These are phyloP conservation scores for Stagonosporopsis chrysanthemi DNA, from an alignment of 2,329 filamentous ascomycete genomes.

Conservation along the genomic window DNA sequence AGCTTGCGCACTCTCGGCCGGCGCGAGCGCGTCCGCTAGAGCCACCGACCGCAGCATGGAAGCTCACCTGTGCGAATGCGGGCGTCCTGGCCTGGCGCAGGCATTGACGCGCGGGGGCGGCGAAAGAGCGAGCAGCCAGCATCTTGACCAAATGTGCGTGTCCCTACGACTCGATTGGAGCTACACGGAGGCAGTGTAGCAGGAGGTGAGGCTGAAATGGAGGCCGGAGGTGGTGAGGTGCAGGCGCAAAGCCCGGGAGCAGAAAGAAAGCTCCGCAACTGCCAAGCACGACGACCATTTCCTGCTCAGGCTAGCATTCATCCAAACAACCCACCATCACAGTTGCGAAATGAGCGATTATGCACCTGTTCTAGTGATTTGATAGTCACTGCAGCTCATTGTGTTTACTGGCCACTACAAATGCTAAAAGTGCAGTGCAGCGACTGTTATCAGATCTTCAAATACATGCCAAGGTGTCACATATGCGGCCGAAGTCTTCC, in stretches of 20 bases:
- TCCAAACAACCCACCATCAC: constrained; percentile 3
- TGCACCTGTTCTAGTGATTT: background rate
- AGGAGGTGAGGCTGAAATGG: constrained; percentile 29
- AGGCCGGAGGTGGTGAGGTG: constrained; percentile 32
- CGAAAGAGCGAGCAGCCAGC: constrained; percentile 82
- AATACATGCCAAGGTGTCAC: constrained; percentile 17
- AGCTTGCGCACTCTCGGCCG: constrained; percentile 2
- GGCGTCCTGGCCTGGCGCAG: constrained; percentile 68
- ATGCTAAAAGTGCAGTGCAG: background rate
- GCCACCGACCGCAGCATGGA: constrained; percentile 9
- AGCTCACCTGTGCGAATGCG: constrained; percentile 65
- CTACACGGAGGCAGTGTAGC: constrained; percentile 43
- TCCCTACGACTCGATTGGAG: constrained; percentile 43
- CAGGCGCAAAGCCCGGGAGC: constrained; percentile 34
- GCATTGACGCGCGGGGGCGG: constrained; percentile 80
- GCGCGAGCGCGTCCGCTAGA: background rate
- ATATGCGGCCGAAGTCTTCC: constrained; percentile 13
- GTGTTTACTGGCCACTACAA: background rate
- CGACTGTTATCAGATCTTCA: constrained; percentile 12
- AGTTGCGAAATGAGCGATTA: background rate
- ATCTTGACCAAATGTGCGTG: constrained; percentile 63
- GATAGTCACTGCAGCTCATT: background rate
- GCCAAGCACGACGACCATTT: constrained; percentile 11
- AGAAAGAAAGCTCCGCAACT: constrained; percentile 40
- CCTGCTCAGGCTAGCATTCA: constrained; percentile 15